phyloP scores from a whole-genome alignment of 2,329 filamentous ascomycete genomes.

The Blastomyces parvus region DNA sequence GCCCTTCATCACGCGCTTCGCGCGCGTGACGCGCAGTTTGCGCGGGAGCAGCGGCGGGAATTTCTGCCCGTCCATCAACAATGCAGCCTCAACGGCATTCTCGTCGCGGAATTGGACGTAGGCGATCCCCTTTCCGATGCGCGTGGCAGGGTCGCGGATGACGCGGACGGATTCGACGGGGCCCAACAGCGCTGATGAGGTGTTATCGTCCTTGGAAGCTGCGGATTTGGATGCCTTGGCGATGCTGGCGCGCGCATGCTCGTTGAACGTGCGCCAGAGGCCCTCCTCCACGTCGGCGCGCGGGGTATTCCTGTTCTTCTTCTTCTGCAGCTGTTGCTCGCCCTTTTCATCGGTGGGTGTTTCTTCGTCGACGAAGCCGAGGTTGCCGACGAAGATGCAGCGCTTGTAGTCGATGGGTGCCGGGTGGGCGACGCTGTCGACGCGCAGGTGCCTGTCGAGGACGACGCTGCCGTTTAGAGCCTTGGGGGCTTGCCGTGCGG shows the following conservation, averaged over 20 bases:
- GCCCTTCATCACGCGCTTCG: constrained; percentile 47
- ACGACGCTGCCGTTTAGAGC: constrained; percentile 76
- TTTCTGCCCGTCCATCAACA: constrained; percentile 80
- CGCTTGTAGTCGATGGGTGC: constrained; percentile 71
- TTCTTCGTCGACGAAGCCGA: constrained; percentile 93
- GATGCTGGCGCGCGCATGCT: constrained; percentile 21
- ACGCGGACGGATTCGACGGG: constrained; percentile 90
- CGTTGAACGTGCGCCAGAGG: constrained; percentile 38
- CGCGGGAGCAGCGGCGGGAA: constrained; percentile 92
- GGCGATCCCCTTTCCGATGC: constrained; percentile 92
- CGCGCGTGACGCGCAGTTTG: constrained; percentile 72
- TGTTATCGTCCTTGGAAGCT: not conserved
- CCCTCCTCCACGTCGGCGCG: constrained; percentile 89
- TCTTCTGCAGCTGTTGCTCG: constrained; percentile 62
- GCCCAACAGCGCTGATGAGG: too few species aligned
- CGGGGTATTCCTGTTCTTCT: constrained; percentile 57
- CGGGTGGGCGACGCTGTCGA: constrained; percentile 85
- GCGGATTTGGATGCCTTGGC: not conserved
- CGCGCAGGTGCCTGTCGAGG: constrained; percentile 77
- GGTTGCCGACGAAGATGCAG: constrained; percentile 92
- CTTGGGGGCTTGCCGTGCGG: constrained; percentile 65
- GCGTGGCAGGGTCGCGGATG: constrained; percentile 75
- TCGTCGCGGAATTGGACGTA: constrained; percentile 93
- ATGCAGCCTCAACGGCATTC: constrained; percentile 81
- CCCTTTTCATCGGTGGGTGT: constrained; percentile 53